These are phyloP conservation scores for Eruca vesicaria DNA, from an alignment of 441 rosid species.

Conservation along the genomic window DNA sequence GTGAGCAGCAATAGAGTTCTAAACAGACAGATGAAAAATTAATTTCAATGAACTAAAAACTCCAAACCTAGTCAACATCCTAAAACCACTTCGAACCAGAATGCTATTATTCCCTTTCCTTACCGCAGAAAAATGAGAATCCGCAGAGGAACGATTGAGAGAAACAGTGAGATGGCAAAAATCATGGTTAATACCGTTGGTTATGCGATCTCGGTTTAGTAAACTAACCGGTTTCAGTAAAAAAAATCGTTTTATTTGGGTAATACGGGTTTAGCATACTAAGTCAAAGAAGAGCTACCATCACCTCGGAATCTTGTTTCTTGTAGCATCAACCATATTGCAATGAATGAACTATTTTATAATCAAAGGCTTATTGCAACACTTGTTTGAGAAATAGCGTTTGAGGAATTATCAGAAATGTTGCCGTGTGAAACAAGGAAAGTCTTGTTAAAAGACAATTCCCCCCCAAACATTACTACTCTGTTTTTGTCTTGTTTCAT, in stretches of 20 bases:
- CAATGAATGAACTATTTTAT: too few relatives aligned
- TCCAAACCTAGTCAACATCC: neutral
- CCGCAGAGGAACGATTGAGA: neutral
- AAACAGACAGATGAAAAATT: neutral
- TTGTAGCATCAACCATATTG: too few relatives aligned
- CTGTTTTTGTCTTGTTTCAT: neutral
- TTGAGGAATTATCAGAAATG: constrained; percentile 10
- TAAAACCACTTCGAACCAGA: neutral
- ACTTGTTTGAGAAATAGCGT: constrained; percentile 3
- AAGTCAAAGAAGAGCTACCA: too few relatives aligned
- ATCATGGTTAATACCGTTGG: neutral
- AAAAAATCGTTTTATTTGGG: too few relatives aligned
- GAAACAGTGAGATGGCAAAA: neutral
- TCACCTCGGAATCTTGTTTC: too few relatives aligned
- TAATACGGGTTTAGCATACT: neutral
- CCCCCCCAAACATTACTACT: neutral
- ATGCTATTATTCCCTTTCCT: neutral
- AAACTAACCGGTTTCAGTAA: neutral
- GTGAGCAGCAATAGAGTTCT: neutral
- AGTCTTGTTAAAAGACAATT: neutral
- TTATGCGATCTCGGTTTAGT: neutral
- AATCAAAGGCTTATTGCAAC: too few relatives aligned
- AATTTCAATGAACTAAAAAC: neutral
- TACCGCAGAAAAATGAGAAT: neutral
- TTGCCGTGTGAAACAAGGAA: constrained; percentile 16